Evolutionary conservation across 768 basidiomycete genomes (phyloP), one percentile per base, ranked within the genome.

Genomic region (Lactarius quietus): DNA sequence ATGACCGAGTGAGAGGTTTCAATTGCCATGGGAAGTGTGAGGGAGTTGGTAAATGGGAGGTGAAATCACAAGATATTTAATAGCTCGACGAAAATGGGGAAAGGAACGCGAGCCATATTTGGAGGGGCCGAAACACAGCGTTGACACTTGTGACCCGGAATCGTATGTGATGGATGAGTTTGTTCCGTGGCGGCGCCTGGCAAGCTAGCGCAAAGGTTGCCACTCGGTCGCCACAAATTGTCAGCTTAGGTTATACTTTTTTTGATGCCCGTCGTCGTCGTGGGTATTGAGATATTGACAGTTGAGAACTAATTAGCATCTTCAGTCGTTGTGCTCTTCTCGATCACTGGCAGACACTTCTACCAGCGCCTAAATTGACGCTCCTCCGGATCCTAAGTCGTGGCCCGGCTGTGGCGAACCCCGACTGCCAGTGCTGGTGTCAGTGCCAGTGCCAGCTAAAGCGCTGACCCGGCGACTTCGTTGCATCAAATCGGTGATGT

Each of bases 1-100:
- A 93, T 79, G 59, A 90, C 85, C 63, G 64, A 35, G 31, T 56
- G 60, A 28, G 65, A 31, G 5, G 39, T 54, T 17, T 60, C 58
- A 17, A 31, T 29, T 9, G 52, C 20, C 64, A 65, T 65, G 53
- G 55, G 38, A n/a, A 38, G 18, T 7, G 9, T n/a, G 56, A 10
- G 31, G 56, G 56, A 36, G 56, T 33, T 35, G 36, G 23, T 23
- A 38, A n/a, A 10, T 5, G 33, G 26, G 8, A 28, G 4, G 48
- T 36, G 59, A 52, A 60, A 51, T 29, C 17, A 9, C 31, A 29
- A 7, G 31, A 54, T 54, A 54, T 54, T 54, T 29, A 54, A 54
- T 33, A 15, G 28, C 23, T 12, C 31, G 28, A 29, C 10, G 53
- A 18, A 31, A 54, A 33, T 54, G 18, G 52, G 53, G 53, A 54